A percentile compares a stretch with the other conserved stretches of the same genome.
Evolutionary conservation across 2,329 filamentous ascomycete species (phyloP).

Genomic region (Phyllosticta paracitricarpa): DNA sequence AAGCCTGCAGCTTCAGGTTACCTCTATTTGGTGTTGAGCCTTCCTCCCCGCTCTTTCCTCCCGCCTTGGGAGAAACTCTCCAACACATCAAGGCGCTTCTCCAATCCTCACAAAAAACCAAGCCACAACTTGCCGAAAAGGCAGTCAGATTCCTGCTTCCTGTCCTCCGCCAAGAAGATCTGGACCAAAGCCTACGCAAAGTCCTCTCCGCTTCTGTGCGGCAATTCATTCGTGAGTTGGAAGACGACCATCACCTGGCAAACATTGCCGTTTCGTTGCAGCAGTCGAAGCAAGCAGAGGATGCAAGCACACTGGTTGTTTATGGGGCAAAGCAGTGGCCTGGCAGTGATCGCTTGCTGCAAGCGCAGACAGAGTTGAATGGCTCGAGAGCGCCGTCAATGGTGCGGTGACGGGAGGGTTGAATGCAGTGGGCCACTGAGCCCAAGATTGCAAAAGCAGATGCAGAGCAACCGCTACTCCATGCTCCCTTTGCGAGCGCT

Average conservation of each 20-base stretch:
- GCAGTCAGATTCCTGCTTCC: slow-evolving; percentile 41
- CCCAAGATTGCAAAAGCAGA: background rate
- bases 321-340: slow-evolving; percentile 13
- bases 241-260: slow-evolving; percentile 7
- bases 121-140: slow-evolving; percentile 33
- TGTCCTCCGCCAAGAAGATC: slow-evolving; percentile 32
- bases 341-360: slow-evolving; percentile 4
- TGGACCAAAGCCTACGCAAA: slow-evolving; percentile 44
- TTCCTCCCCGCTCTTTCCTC: slow-evolving; percentile 61
- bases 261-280: background rate
- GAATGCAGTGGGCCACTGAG: background rate
- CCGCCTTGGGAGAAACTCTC: slow-evolving; percentile 57
- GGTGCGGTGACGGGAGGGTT: background rate
- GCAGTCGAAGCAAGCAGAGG: slow-evolving; percentile 12
- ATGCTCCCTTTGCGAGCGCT: slow-evolving; percentile 33
- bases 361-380: background rate
- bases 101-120: slow-evolving; percentile 24
- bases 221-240: slow-evolving; percentile 20
- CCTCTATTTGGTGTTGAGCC: slow-evolving; percentile 57
- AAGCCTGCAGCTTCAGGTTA: slow-evolving; percentile 61
- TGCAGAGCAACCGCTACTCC: slow-evolving; percentile 3
- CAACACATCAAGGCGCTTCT: slow-evolving; percentile 47
- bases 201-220: slow-evolving; percentile 39
- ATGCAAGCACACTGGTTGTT: slow-evolving; percentile 20
- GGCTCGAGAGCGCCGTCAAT: background rate